A percentile compares a stretch with the other conserved stretches of the same genome.
Evolutionary conservation across 1,284 basidiomycete species (phyloP).

Genomic region (Cryptococcus sp.): DNA sequence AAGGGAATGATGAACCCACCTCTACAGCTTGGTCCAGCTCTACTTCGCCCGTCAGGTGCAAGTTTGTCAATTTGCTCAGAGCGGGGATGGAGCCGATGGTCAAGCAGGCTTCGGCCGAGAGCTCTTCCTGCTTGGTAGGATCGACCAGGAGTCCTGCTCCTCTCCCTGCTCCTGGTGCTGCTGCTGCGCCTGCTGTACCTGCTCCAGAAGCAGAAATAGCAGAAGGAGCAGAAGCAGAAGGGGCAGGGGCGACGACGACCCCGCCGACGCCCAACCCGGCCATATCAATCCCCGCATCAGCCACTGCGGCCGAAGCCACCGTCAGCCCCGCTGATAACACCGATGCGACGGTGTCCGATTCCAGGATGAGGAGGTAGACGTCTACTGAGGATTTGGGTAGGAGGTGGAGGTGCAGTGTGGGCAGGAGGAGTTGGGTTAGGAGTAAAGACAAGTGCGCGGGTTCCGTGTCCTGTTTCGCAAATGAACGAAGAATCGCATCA

Average conservation of each 20-base stretch:
- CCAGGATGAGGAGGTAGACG: slow-evolving; percentile 85
- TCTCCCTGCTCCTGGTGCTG: slow-evolving; percentile 36
- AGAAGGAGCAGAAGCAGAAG: not conserved
- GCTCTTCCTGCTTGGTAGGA: slow-evolving; percentile 62
- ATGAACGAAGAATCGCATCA: no score
- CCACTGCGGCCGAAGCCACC: slow-evolving; percentile 84
- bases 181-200: not conserved
- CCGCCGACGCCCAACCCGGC: slow-evolving; percentile 47
- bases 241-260: slow-evolving; percentile 24
- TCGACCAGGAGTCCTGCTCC: slow-evolving; percentile 64
- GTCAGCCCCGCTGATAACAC: slow-evolving; percentile 81
- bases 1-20: slow-evolving; percentile 30
- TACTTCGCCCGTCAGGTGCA: slow-evolving; percentile 72
- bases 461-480: slow-evolving; percentile 76
- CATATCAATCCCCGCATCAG: slow-evolving; percentile 52
- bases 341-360: slow-evolving; percentile 82
- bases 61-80: slow-evolving; percentile 76
- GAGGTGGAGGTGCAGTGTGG: slow-evolving; percentile 82
- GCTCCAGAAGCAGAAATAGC: no score
- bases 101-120: slow-evolving; percentile 70
- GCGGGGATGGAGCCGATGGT: slow-evolving; percentile 85
- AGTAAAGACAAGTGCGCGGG: slow-evolving; percentile 78
- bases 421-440: slow-evolving; percentile 81
- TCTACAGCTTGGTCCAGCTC: slow-evolving; percentile 36
- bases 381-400: slow-evolving; percentile 94